Percentiles rank a stretch among this genome's conserved stretches.
Evolutionary conservation across 306 rosid genomes (phyloP).

Genomic region (Vigna angularis): DNA sequence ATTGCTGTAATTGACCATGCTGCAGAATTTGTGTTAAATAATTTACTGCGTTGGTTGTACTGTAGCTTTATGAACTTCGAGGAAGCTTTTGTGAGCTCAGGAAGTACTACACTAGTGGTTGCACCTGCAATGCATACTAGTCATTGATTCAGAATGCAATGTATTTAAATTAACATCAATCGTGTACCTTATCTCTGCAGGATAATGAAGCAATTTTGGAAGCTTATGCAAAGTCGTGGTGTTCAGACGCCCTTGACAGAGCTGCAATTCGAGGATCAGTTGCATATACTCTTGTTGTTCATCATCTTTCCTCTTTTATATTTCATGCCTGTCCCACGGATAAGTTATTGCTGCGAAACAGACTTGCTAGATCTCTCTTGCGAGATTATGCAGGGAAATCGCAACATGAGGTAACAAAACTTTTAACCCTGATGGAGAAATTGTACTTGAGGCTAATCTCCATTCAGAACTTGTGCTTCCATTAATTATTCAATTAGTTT

Average conservation of each 20-base stretch:
- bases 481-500: conserved; percentile 12
- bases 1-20: neutral
- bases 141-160: neutral
- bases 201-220: conserved; percentile 75
- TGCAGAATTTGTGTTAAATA: conserved; percentile 6
- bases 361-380: conserved; percentile 74
- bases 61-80: neutral
- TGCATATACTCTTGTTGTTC: conserved; percentile 66
- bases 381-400: conserved; percentile 75
- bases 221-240: conserved; percentile 88
- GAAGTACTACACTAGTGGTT: neutral
- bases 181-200: conserved; percentile 51
- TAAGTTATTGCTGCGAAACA: conserved; percentile 69
- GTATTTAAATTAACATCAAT: conserved; percentile 30
- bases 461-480: conserved; percentile 24
- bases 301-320: conserved; percentile 84
- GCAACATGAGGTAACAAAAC: conserved; percentile 71
- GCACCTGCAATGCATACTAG: neutral
- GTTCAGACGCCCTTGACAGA: conserved; percentile 84
- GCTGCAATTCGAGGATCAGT: conserved; percentile 81
- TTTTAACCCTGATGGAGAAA: conserved; percentile 19
- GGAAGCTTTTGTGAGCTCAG: neutral
- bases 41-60: neutral
- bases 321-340: conserved; percentile 53
- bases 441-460: conserved; percentile 9